Base-by-base conservation (phyloP, 768 basidiomycete genomes). In the Boletus vinaceobasis region DNA sequence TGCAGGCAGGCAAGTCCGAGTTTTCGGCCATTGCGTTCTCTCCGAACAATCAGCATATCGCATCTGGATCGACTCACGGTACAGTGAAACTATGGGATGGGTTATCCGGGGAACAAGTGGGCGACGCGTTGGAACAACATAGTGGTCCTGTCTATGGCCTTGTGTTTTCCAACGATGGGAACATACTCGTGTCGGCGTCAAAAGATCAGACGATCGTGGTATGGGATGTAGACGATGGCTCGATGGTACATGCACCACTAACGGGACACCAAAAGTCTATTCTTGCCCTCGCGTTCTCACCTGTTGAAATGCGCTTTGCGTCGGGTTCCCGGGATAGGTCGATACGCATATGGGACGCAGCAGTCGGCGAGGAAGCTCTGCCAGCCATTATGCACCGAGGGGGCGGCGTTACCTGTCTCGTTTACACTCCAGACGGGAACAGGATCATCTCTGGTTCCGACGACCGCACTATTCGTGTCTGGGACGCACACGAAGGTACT, bases 271-370 rank as follows among this genome's bases (percentile, higher is more conserved):
- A 49, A 37, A 71, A 68, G 46, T 36, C 61, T 2, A 19, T 70
- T 29, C 62, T 70, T n/a, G 43, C 66, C 4, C 59, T 71, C 11
- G 62, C 66, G 0, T 72, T 69, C 53, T 72, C 72, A 0, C 70
- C 71, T 0, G 43, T 52, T 15, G 67, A 56, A 4, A 49, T 36
- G 26, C 63, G 48, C 21, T 65, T 73, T 40, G 66, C 61, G 13
- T 73, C 72, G 17, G 70, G 70, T 19, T 69, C 70, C 2, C 53
- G 65, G n/a, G 70, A 71, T 29, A 52, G 53, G 32, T 58, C 63
- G 7, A 66, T 72, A 37, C 63, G 62, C 2, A 47, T 65, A 38
- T 73, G 70, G 72, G 67, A 71, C 32, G 56, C 61, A 3, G 32
- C 2, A 15, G 42, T 48, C 1, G 71, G 72, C 1, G 1, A n/a